Base-by-base conservation (phyloP, 2,329 filamentous ascomycete genomes). In the Colletotrichum sp. region DNA sequence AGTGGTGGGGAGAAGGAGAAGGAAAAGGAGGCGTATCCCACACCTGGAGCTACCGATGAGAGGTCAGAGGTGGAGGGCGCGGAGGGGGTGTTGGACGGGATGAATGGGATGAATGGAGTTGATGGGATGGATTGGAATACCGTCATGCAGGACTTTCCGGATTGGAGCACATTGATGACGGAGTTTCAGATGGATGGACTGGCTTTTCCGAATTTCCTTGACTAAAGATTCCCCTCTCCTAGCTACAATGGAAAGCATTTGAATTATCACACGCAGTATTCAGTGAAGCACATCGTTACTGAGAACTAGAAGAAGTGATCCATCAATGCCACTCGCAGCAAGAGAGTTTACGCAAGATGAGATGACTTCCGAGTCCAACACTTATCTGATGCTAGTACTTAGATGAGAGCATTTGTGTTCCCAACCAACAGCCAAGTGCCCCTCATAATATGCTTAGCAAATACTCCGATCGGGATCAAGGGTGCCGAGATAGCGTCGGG, bases 151-250 rank as follows among this genome's bases (percentile, higher is more conserved):
- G 77, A 75, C 2, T 71, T 82, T 12, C 72, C 80, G 4, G 81
- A 83, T 55, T 83, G 82, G 82, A 80, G 77, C 34, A 79, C 78
- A 8, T 65, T 83, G 21, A 57, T 83, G 65, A 77, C 81, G n/a
- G 81, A 83, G 43, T 82, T 83, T 36, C 79, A 80, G 13, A 64
- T 81, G 9, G 81, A 83, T 13, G 72, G 78, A 3, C 69, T 80
- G 3, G 79, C 80, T 4, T 78, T 80, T 28, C 79, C 78, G 1
- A 73, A 80, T 52, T 75, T 60, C 5, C 18, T 73, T 4, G 71
- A 73, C 9, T 68, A 43, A 24, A 64, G 34, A 24, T 21, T 24
- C 12, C 30, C 32, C 26, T 9, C 32, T 39, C 28, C 4, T 14
- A 63, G 9, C n/a, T 16, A 12, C 14, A 32, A n/a, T 26, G 18